Evolutionary conservation across 2,329 filamentous ascomycete genomes (phyloP), one percentile per base, ranked within the genome.

Genomic region (Mycogone perniciosa): DNA sequence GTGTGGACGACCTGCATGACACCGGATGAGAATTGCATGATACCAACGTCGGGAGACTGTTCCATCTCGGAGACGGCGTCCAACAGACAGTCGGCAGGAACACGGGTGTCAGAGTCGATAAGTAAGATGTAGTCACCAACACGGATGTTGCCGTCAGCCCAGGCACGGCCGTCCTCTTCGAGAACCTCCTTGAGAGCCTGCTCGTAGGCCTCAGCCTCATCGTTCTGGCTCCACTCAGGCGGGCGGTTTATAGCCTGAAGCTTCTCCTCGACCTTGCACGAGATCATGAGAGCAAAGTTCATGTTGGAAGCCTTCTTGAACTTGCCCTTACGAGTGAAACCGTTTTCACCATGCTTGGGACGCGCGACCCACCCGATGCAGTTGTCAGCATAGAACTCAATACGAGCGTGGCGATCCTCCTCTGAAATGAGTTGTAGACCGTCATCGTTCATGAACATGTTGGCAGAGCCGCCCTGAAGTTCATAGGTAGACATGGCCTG

Each of bases 91-190:
- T 91, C 88, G 37, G 76, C 71, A 1, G 88, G 88, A 2, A 89
- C 86, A 67, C 86, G 85, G 31, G 86, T 90, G 66, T 90, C 86
- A 2, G 86, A 89, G 70, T 89, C 86, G 62, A 89, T 86, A 53
- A 91, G 61, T 9, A 70, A 62, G 53, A 91, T 88, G 67, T 90
- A 91, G 68, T 95, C 89, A 50, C 89, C 89, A 26, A 95, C 75
- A 46, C 89, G 87, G 59, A 95, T 85, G 67, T 93, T 90, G 55
- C 89, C 89, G 63, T 89, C 88, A 13, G 88, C 88, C 86, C 85
- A 88, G 30, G 86, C 86, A 30, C 84, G 80, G 13, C 83, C 82
- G 51, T 87, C 76, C 44, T 84, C 80, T 43, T 83, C 77, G 35
- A 91, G 75, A 13, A 85, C 79, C 53, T 85, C 78, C 57, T 81